These are phyloP conservation scores for Calcarisporium arbuscula DNA, from an alignment of 2,329 filamentous ascomycete species.

Conservation along the genomic window DNA sequence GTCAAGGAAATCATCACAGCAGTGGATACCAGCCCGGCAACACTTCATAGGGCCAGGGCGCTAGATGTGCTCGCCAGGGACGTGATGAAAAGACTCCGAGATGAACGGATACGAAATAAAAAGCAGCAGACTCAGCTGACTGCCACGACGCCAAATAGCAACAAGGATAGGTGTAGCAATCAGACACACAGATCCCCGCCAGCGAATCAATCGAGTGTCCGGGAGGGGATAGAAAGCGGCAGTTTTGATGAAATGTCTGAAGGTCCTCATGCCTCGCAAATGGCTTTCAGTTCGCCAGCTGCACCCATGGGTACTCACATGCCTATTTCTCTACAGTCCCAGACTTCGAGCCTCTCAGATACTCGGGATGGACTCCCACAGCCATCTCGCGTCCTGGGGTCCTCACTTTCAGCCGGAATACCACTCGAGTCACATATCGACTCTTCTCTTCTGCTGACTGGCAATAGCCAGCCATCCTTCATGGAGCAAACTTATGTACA, in stretches of 20 bases:
- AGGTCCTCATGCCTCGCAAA: slow-evolving; percentile 15
- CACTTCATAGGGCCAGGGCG: slow-evolving; percentile 52
- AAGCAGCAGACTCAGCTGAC: slow-evolving; percentile 16
- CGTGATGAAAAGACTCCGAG: slow-evolving; percentile 69
- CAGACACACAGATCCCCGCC: slow-evolving; percentile 11
- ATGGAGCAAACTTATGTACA: slow-evolving; percentile 25
- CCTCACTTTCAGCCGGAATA: slow-evolving; percentile 17
- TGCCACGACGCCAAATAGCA: slow-evolving; percentile 1
- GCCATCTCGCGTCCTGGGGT: slow-evolving; percentile 17
- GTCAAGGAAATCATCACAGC: slow-evolving; percentile 48
- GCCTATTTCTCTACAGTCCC: slow-evolving; percentile 16
- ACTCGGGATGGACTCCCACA: slow-evolving; percentile 13
- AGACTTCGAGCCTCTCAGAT: slow-evolving; percentile 12
- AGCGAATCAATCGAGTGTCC: slow-evolving; percentile 12
- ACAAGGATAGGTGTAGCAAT: slow-evolving; percentile 5
- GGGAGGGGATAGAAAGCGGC: slow-evolving; percentile 12
- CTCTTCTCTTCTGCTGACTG: slow-evolving; percentile 31
- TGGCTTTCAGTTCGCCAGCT: slow-evolving; percentile 16
- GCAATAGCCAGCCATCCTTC: slow-evolving; percentile 31
- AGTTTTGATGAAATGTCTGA: slow-evolving; percentile 19
- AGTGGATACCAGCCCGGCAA: slow-evolving; percentile 44
- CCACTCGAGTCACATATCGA: slow-evolving; percentile 28
- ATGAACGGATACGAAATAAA: slow-evolving; percentile 55
- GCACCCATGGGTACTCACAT: slow-evolving; percentile 14
- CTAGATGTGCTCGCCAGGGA: slow-evolving; percentile 68